Base-by-base conservation (phyloP, 2,329 filamentous ascomycete species). In the Ceratocystis eucalypticola region DNA sequence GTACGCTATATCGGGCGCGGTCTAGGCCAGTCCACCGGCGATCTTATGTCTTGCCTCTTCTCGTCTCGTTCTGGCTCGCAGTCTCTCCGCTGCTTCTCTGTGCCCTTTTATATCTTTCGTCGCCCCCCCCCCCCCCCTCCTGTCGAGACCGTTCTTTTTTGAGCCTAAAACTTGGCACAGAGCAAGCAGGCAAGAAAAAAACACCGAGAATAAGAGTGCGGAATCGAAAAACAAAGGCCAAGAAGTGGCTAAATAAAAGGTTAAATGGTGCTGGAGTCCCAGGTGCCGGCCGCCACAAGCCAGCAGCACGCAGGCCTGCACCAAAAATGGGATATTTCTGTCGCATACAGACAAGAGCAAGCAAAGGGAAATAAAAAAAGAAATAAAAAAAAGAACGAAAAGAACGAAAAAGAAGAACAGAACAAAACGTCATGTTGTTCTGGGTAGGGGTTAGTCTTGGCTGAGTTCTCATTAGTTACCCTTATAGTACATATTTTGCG, bases 401-500 rank as follows among this genome's bases (percentile, higher is more conserved):
- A 50, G 7, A 20, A 12, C 8, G 22, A 12, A 50, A 50, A 50
- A 3, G n/a, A 50, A 12, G 7, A 50, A 25, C n/a, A 25, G n/a
- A 50, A 12, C n/a, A 25, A 59, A 59, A 57, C 53, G 53, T 57
- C 53, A 57, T 10, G 28, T 3, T 37, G 55, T 20, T 59, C 28
- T 59, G 8, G 55, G 55, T 33, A 30, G 55, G 55, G 28, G 28
- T 59, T 17, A 17, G 53, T 30, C 22, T 30, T 57, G 22, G 53
- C 50, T 55, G 5, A 15, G 50, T 2, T 17, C 28, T 57, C 20
- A 6, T 28, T 28, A 20, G 22, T 57, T 57, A 17, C 53, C 53
- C 53, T 25, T 57, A 57, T 57, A 57, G 53, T 57, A 57, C 53
- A 57, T 57, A 33, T 57, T 30, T 57, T 57, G 25, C 22, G 22